Base-by-base conservation (phyloP, 129 eudicot genomes). In the Pseudognaphalium luteoalbum region DNA sequence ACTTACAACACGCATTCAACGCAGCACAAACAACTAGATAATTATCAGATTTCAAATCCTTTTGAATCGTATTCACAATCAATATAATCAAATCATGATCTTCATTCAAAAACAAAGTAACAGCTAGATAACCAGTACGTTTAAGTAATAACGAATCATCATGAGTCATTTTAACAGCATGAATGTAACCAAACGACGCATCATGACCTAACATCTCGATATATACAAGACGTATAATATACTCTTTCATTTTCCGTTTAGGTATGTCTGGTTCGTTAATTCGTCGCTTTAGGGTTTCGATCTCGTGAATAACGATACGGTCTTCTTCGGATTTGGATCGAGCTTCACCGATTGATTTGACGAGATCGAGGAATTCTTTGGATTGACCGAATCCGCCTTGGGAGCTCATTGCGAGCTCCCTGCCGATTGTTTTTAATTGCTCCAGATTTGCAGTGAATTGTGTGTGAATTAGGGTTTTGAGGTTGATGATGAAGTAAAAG, bases 391-490 rank as follows among this genome's bases (percentile, higher is more conserved):
- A 95, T 1, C 92, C 90, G 42, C 93, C 96, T 75, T 93, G 97
- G 87, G 99, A 91, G 89, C 93, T 86, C 97, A 95, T 91, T 30
- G 99, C 95, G 81, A 95, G 99, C 95, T 95, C 99, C 86, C 99
- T 65, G 0, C 99, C 99, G 69, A 95, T 89, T 14, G 94, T 91
- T 72, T 91, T 88, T 54, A 95, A 76, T 78, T 95, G 99, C 96
- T 95, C 99, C 99, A 95, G 81, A 30, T 80, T 86, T 56, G 65
- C 42, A 69, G 60, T 69, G 81, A 51, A 58, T 50, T 81, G 17
- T 33, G 44, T 17, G 51, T 61, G 12, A 19, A 4, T 66, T 66
- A 9, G 63, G 21, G 85, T 70, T 78, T 84, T 42, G 44, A 51
- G 52, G 70, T 71, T 57, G 71, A 57, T 41, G 70, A 15, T 37